Evolutionary conservation across 2,329 filamentous ascomycete genomes (phyloP).

Genomic region (Talaromyces sp.): DNA sequence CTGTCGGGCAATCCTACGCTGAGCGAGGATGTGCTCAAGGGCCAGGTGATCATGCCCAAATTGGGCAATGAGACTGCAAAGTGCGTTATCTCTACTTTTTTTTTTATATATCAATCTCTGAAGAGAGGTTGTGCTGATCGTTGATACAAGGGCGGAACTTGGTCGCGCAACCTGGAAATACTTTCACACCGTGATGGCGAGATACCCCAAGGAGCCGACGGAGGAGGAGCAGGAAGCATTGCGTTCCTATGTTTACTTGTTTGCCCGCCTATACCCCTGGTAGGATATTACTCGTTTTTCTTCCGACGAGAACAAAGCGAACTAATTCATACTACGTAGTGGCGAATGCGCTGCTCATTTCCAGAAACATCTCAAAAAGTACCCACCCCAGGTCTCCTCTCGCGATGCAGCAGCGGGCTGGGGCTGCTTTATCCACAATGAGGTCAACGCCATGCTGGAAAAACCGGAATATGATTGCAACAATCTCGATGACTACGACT

Average conservation of each 20-base stretch:
- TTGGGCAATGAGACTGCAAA: slow-evolving; percentile 46
- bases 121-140: background rate
- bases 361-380: slow-evolving; percentile 55
- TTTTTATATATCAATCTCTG: background rate
- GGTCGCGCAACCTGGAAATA: slow-evolving; percentile 62
- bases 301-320: slow-evolving; percentile 5
- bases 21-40: slow-evolving; percentile 35
- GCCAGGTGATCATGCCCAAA: slow-evolving; percentile 41
- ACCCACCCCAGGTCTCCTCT: slow-evolving; percentile 59
- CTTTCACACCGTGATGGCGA: slow-evolving; percentile 61
- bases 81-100: slow-evolving; percentile 19
- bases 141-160: slow-evolving; percentile 50
- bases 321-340: slow-evolving; percentile 24
- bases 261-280: slow-evolving; percentile 62
- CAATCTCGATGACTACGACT: slow-evolving; percentile 63
- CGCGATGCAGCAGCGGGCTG: slow-evolving; percentile 58
- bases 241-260: slow-evolving; percentile 57
- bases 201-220: slow-evolving; percentile 59
- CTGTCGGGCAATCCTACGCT: slow-evolving; percentile 19
- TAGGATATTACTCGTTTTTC: slow-evolving; percentile 20
- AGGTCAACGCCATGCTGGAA: slow-evolving; percentile 57
- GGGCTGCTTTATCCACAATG: slow-evolving; percentile 63
- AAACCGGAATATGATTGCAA: slow-evolving; percentile 60
- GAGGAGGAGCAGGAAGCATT: slow-evolving; percentile 56
- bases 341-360: slow-evolving; percentile 64